These are phyloP conservation scores for Globisporangium viniferum DNA, from an alignment of 352 stramenopile species.

Conservation along the genomic window DNA sequence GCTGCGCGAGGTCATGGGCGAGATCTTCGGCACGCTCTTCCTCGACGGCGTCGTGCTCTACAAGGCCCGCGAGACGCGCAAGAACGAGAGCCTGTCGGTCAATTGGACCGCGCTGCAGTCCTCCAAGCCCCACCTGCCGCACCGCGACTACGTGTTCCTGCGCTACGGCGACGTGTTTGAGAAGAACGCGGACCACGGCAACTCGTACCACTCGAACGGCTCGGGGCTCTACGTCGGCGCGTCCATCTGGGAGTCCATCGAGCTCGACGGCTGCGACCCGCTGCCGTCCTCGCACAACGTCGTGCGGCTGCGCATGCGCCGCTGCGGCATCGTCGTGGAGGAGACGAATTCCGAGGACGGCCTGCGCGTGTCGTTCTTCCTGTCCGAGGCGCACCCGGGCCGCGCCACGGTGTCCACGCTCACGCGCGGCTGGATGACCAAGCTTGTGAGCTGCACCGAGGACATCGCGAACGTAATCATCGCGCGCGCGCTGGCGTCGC, in stretches of 20 bases:
- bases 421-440: conserved; percentile 81
- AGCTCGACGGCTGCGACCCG: conserved; percentile 73
- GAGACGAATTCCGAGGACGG: conserved; percentile 54
- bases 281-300: conserved; percentile 76
- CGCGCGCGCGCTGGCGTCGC: conserved; percentile 53
- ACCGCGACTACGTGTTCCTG: conserved; percentile 87
- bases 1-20: conserved; percentile 74
- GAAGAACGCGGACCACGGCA: conserved; percentile 58
- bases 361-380: conserved; percentile 65
- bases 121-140: conserved; percentile 77
- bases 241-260: conserved; percentile 84
- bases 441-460: conserved; percentile 67
- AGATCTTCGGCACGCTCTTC: conserved; percentile 82
- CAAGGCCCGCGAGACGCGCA: conserved; percentile 49
- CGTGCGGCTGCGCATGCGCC: conserved; percentile 72
- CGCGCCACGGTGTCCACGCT: conserved; percentile 66
- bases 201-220: conserved; percentile 50
- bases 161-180: conserved; percentile 79
- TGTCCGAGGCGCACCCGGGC: conserved; percentile 74
- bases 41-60: conserved; percentile 77
- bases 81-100: conserved; percentile 70
- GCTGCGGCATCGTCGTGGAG: conserved; percentile 78
- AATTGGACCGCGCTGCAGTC: conserved; percentile 82
- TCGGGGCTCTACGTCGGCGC: conserved; percentile 71
- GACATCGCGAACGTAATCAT: conserved; percentile 70